Base-by-base conservation (phyloP, 208 protist species). In the Entamoeba invadens region DNA sequence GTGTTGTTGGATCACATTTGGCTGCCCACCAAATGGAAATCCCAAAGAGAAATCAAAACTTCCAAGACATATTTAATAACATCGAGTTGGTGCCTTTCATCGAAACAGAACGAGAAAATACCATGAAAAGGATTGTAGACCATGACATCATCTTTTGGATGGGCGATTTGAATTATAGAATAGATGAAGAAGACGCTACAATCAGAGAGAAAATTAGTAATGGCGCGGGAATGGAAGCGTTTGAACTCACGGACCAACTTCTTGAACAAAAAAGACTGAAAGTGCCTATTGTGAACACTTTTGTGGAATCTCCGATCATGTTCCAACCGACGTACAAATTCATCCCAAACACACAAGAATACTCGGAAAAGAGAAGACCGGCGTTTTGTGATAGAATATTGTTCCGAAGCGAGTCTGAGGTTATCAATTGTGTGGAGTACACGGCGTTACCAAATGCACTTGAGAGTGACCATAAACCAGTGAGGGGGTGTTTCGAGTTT, bases 1-100 rank as follows among this genome's bases (percentile, higher is more conserved):
- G 97, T 4, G 98, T 98, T 94, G 95, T 98, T 93, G 97, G 96
- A 6, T 96, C 96, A 4, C 98, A 98, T 95, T 94, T 98, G 25
- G 96, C 97, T 6, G 97, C 97, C 4, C 97, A 98, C 93, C 97
- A 98, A 91, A 91, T 96, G 0, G 97, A 96, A 4, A 96, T 98
- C 16, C 44, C 45, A 2, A 68, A 96, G 50, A 95, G 97, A 87
- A 98, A 98, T 95, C 94, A 95, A 45, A 96, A 97, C 94, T 98
- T 97, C 94, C n/a, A 91, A 6, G 93, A 96, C 44, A 98, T 98
- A 93, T 95, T 97, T 25, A 91, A 91, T 91, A 38, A 38, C 42
- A 42, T 91, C 42, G 42, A 38, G 42, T 38, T 38, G 42, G 14
- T 91, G 42, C 10, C 12, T 31, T 44, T 1, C 10, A 6, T 10